Evolutionary conservation across 495 filamentous ascomycete genomes (phyloP), one percentile per base, ranked within the genome.

Genomic region (Aspergillus biplanus): DNA sequence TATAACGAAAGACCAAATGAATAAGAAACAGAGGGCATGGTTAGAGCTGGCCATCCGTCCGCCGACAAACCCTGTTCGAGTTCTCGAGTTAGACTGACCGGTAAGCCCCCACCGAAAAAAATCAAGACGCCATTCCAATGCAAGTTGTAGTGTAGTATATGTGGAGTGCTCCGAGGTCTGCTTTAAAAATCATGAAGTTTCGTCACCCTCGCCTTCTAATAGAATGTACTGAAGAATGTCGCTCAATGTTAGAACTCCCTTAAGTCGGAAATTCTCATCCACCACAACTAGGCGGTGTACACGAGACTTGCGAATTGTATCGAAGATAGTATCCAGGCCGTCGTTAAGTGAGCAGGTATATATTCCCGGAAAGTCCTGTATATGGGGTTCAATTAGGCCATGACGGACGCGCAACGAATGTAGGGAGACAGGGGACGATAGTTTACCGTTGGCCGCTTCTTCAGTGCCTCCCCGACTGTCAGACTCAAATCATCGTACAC

Each of bases 151-250:
- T 27, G 21, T 44, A 67, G 71, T 74, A 69, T 74, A 71, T 69
- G 67, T 49, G 27, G 46, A 58, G 46, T 39, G 48, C 52, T 55
- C 56, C 32, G 42, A 47, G 34, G 52, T 35, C 44, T 44, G 39
- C 11, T 9, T 21, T 56, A 57, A 59, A 42, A 53, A 67, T 78
- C 73, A 77, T 65, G 47, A 73, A 69, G 63, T 63, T 71, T 80
- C 77, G 62, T 80, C 77, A 70, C 59, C 75, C 71, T 96, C 93
- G 44, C 92, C 93, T 67, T 92, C 89, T 31, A 97, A 84, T 48
- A 99, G 84, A 53, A 97, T 89, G 73, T 98, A 97, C 69, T 96
- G 92, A 61, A 99, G 83, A 65, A 99, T 97, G 75, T 99, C 96
- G 65, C 93, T 97, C 60, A 99, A 81, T 7, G 93, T 97, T 33